phyloP scores from a whole-genome alignment of 352 stramenopile genomes.

The Globisporangium rhizosaccharum region DNA sequence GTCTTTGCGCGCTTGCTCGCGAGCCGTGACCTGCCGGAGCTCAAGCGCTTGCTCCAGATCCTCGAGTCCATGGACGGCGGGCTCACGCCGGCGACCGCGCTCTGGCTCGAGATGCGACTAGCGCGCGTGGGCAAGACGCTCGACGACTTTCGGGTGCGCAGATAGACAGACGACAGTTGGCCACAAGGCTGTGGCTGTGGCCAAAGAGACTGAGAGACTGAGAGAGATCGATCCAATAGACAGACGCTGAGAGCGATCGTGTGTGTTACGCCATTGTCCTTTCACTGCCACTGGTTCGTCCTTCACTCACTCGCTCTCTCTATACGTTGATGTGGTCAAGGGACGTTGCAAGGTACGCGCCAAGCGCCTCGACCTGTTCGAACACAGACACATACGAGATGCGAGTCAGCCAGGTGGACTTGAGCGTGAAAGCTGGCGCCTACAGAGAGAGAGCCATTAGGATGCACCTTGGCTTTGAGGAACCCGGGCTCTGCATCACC shows the following conservation, averaged over 20 bases:
- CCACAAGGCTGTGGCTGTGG: too few species aligned
- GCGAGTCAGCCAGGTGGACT: neutral
- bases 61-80: conserved; percentile 70
- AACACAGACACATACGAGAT: neutral
- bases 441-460: neutral
- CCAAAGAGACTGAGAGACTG: neutral
- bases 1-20: conserved; percentile 55
- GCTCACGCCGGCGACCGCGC: conserved; percentile 48
- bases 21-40: conserved; percentile 44
- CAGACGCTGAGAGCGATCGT: neutral
- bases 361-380: conserved; percentile 52
- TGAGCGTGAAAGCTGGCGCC: neutral
- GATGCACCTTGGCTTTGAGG: conserved; percentile 65
- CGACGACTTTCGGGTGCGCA: conserved; percentile 46
- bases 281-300: neutral
- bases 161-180: neutral
- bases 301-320: conserved; percentile 2
- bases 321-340: conserved; percentile 73
- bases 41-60: conserved; percentile 69
- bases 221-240: neutral
- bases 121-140: conserved; percentile 41
- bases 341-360: conserved; percentile 50
- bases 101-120: conserved; percentile 76
- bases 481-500: conserved; percentile 47
- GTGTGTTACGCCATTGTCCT: neutral